A percentile compares a stretch with the other conserved stretches of the same genome.
Conservation (phyloP, 768 basidiomycete species). For the Tylopilus sp. region DNA sequence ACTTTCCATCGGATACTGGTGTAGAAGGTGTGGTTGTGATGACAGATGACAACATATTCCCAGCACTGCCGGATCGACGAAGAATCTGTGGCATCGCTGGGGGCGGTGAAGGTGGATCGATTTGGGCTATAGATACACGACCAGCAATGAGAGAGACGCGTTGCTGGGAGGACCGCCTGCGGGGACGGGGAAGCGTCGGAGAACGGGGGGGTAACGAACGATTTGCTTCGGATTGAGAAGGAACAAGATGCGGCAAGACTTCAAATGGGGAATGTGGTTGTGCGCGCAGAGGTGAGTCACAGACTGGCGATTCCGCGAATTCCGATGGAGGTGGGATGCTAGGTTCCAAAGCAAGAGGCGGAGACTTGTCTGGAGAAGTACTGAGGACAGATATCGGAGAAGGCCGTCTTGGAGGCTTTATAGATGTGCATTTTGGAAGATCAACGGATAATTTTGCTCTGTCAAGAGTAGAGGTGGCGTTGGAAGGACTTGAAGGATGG, state of each 20-base stretch:
- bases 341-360: slow-evolving; percentile 20
- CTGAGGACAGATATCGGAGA: slow-evolving; percentile 14
- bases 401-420: slow-evolving; percentile 12
- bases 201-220: slow-evolving; percentile 41
- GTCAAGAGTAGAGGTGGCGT: slow-evolving; percentile 7
- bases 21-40: slow-evolving; percentile 63
- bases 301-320: slow-evolving; percentile 29
- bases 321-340: slow-evolving; percentile 28
- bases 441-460: slow-evolving; percentile 14
- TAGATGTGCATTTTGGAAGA: slow-evolving; percentile 4
- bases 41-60: slow-evolving; percentile 58
- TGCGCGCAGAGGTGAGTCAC: slow-evolving; percentile 31
- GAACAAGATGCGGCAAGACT: slow-evolving; percentile 17
- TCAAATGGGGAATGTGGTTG: slow-evolving; percentile 31
- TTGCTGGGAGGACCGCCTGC: slow-evolving; percentile 79
- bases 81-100: slow-evolving; percentile 59
- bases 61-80: slow-evolving; percentile 58
- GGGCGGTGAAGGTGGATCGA: slow-evolving; percentile 69
- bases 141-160: slow-evolving; percentile 83
- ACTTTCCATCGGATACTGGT: slow-evolving; percentile 36
- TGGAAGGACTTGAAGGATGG: slow-evolving; percentile 13
- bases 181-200: slow-evolving; percentile 58
- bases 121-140: slow-evolving; percentile 71
- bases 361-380: slow-evolving; percentile 27
- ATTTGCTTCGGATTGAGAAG: slow-evolving; percentile 22